These are phyloP conservation scores for Penicillium atrosanguineum DNA, from an alignment of 495 filamentous ascomycete species.

Conservation along the genomic window DNA sequence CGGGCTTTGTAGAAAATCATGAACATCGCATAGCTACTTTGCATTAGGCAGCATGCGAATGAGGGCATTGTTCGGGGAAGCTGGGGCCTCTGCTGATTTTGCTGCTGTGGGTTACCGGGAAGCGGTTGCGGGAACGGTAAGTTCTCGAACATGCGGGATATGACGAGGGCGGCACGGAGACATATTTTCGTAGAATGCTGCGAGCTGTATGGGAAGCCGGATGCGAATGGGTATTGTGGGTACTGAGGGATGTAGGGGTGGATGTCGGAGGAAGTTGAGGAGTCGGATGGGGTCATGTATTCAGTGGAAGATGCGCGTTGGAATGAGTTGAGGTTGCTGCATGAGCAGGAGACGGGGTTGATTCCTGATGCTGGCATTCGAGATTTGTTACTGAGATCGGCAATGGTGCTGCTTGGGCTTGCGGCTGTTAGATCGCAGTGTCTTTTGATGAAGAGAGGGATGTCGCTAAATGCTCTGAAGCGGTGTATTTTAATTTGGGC, in stretches of 20 bases:
- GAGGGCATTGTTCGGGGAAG: constrained; percentile 58
- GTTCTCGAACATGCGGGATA: constrained; percentile 50
- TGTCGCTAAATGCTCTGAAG: constrained; percentile 59
- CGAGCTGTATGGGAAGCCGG: constrained; percentile 48
- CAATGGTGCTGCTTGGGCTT: constrained; percentile 24
- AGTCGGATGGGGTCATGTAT: constrained; percentile 37
- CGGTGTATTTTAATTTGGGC: constrained; percentile 61
- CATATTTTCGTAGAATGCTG: constrained; percentile 57
- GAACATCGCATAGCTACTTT: constrained; percentile 59
- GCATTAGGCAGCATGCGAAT: constrained; percentile 62
- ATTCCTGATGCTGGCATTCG: constrained; percentile 25
- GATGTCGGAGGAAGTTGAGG: constrained; percentile 37
- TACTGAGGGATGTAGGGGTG: constrained; percentile 24
- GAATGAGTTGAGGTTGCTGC: constrained; percentile 32
- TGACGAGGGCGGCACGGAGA: constrained; percentile 48
- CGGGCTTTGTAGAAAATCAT: constrained; percentile 54
- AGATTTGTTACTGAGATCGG: constrained; percentile 26
- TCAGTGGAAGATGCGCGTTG: constrained; percentile 35
- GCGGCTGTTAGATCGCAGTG: constrained; percentile 55
- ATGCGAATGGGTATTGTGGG: constrained; percentile 32
- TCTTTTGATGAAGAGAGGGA: constrained; percentile 57
- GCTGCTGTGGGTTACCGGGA: constrained; percentile 20
- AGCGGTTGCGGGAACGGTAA: constrained; percentile 48
- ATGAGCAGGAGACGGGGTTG: constrained; percentile 32
- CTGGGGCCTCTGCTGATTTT: constrained; percentile 23